Evolutionary conservation across 192 early-diverging fungal species (phyloP), one percentile per base, ranked within the genome.

Genomic region (Rhizoclosmatium globosum): DNA sequence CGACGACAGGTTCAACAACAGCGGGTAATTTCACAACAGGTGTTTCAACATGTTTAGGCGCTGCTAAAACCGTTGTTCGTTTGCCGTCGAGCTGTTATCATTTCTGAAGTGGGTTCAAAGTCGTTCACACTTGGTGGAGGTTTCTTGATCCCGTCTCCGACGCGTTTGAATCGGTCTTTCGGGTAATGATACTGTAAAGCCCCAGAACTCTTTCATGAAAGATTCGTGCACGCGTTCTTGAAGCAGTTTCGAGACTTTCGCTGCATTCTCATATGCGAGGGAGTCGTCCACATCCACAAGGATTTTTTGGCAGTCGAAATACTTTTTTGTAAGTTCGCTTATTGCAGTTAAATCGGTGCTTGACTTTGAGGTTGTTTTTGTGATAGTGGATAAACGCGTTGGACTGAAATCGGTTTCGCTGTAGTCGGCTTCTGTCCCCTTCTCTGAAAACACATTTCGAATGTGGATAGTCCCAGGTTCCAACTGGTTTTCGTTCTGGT

Each of bases 181-280:
- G 69, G 69, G 42, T 53, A 53, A 39, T 56, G 47, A 38, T 71
- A 71, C 4, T 71, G 69, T 48, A 71, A 41, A 23, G 69, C 45
- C 69, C n/a, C 69, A 71, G 53, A 71, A 71, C 21, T 71, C 48
- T 41, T n/a, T 43, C 69, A 71, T 71, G 48, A 71, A 71, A 21
- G 19, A 31, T 62, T 68, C 65, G 45, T 68, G 65, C 13, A 68
- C 65, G 65, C 65, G 65, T 3, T 68, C 0, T 45, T 68, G 39
- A 42, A 68, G 65, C 1, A 68, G 9, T 11, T 46, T 4, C 9
- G 39, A 45, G 21, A 68, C 42, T 17, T 11, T 31, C 9, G 9
- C 2, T 6, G 21, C 42, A 3, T 68, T 46, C 9, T 45, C 13
- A 3, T 68, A 0, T 17, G 65, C 39, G 43, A 68, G 39, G 43